Evolutionary conservation across 305 asterid genomes (phyloP).

Genomic region (Petunia hybrid): DNA sequence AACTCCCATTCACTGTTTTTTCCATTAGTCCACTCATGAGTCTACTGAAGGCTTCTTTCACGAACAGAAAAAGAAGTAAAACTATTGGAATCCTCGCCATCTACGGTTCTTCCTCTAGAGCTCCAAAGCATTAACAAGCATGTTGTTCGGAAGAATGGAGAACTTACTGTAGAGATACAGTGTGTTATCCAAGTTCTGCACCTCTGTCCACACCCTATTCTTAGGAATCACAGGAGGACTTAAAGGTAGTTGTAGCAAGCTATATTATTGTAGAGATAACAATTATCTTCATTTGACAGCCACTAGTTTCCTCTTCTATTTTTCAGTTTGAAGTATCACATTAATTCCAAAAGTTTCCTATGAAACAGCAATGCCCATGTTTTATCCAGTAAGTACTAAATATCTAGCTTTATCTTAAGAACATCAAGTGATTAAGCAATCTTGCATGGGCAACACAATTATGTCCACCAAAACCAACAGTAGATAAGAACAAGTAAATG

Average conservation of each 20-base stretch:
- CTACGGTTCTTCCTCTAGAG: too few species aligned
- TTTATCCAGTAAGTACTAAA: neutral
- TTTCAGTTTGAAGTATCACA: conserved; percentile 18
- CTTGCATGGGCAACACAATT: conserved; percentile 30
- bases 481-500: conserved; percentile 34
- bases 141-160: too few species aligned
- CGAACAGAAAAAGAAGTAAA: too few species aligned
- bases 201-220: too few species aligned
- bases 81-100: too few species aligned
- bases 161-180: too few species aligned
- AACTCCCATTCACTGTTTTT: too few species aligned
- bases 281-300: neutral
- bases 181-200: too few species aligned
- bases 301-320: neutral
- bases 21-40: too few species aligned
- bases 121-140: too few species aligned
- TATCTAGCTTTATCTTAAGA: conserved; percentile 10
- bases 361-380: conserved; percentile 19
- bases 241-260: neutral
- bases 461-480: conserved; percentile 16
- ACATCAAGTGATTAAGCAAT: conserved; percentile 16
- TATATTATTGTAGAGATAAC: neutral
- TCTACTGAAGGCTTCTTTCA: too few species aligned
- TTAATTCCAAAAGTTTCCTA: neutral
- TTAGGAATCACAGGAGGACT: too few species aligned